Evolutionary conservation across 2,329 filamentous ascomycete genomes (phyloP), one percentile per base, ranked within the genome.

Genomic region (Fusarium graminum): DNA sequence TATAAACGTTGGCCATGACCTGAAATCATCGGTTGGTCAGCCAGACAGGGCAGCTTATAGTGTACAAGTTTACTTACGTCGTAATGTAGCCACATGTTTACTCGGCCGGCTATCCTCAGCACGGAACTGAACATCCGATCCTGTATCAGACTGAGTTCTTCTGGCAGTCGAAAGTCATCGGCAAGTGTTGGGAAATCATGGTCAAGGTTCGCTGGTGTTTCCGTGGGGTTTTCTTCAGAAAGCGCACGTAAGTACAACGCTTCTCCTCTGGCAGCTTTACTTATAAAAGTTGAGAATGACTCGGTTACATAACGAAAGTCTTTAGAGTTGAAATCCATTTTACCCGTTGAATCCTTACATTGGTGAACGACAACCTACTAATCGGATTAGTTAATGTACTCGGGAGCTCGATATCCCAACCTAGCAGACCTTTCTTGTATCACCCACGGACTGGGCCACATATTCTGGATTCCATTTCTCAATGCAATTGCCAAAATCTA

Each of bases 41-140:
- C 29, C 14, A 51, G 45, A 45, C 17, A 19, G n/a, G 32, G 26
- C 19, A 44, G 29, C 22, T 47, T 29, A 19, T 45, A 30, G 19
- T 34, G 12, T 52, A 34, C 39, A 47, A 36, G 22, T 28, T n/a
- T 40, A 77, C 83, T 78, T 75, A 90, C 89, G 78, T 96, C 92
- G 80, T 95, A 96, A 77, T 96, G 92, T 30, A 97, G 82, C 93
- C 94, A 97, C 86, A 97, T 92, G 39, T 89, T 90, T 12, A 94
- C 91, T 3, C 87, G 87, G 1, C 92, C 92, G 6, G 91, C 94
- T 60, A 97, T 88, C 19, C 93, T 86, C 25, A 97, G 79, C 0
- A 93, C 89, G 4, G 92, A 94, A 75, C 90, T 94, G 74, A 96
- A 93, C 5, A 86, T 77, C 63, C 88, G 87, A n/a, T 88, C 80